Evolutionary conservation across 2,329 filamentous ascomycete genomes (phyloP), one percentile per base, ranked within the genome.

Genomic region (Fusarium sp.): DNA sequence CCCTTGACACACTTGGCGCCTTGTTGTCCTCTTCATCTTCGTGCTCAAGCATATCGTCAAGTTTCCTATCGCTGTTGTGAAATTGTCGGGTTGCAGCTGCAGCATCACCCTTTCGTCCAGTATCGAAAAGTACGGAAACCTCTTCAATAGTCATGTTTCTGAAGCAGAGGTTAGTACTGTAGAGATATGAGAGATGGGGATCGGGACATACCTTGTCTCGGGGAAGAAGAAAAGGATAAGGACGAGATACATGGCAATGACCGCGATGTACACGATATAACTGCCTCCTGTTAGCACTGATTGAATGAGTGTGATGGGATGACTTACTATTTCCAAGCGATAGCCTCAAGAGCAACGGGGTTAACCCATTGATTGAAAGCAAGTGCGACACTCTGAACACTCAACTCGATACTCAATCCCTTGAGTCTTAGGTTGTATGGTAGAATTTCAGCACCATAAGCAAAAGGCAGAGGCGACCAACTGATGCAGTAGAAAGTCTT

Each of bases 341-440:
- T 69, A 8, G 69, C 72, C 6, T 73, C 42, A 4, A 75, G 64
- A 4, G 72, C 72, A 18, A 75, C 70, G 0, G 72, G 73, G 14
- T 75, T 75, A 0, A 75, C 73, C 62, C 64, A 75, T 25, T 73
- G 68, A 2, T 73, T 75, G 45, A 75, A 73, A 25, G 73, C 66
- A 3, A 71, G 40, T 2, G 68, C 71, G 12, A 75, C 63, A 27
- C 56, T 72, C 16, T 67, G 57, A 10, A 72, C 56, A 29, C 54
- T 59, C 0, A 62, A 14, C 38, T 67, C 62, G 8, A 77, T 71
- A 29, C 69, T 73, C 18, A 76, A 53, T 2, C 75, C 75, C 46
- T 77, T 77, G 22, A 75, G 30, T 10, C 76, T 67, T 3, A 77
- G 64, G 8, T 68, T 70, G 20, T 75, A 77, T 1, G 75, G 76